phyloP scores from a whole-genome alignment of 768 basidiomycete genomes.

The Coprinopsis marcescibilis region DNA sequence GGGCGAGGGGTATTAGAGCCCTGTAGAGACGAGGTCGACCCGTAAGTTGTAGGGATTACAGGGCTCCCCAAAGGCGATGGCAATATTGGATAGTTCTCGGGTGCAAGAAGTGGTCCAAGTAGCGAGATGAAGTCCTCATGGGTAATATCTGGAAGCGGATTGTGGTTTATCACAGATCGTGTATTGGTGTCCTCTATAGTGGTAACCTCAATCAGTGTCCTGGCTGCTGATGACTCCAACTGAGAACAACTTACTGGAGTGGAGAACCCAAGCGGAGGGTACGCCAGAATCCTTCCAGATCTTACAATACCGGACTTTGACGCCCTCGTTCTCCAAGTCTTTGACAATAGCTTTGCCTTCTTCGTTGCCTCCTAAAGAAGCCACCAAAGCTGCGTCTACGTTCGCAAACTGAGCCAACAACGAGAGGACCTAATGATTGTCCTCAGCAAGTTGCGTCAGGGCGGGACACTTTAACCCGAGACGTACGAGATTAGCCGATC shows the following conservation, averaged over 20 bases:
- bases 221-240: slow-evolving; percentile 1
- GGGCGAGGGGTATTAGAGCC: slow-evolving; percentile 30
- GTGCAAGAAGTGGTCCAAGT: slow-evolving; percentile 74
- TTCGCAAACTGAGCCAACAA: slow-evolving; percentile 65
- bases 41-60: slow-evolving; percentile 21
- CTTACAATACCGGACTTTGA: slow-evolving; percentile 70
- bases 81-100: slow-evolving; percentile 62
- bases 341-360: slow-evolving; percentile 60
- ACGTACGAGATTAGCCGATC: slow-evolving; percentile 56
- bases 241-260: slow-evolving; percentile 45
- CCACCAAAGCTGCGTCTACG: slow-evolving; percentile 65
- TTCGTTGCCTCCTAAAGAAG: slow-evolving; percentile 65
- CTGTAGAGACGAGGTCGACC: slow-evolving; percentile 30
- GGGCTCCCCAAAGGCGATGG: slow-evolving; percentile 23
- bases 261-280: slow-evolving; percentile 77
- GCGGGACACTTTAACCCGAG: background rate
- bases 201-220: slow-evolving; percentile 2
- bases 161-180: slow-evolving; percentile 78
- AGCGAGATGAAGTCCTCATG: slow-evolving; percentile 83
- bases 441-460: background rate
- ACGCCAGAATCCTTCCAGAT: slow-evolving; percentile 67
- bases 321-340: slow-evolving; percentile 61
- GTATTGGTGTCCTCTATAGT: slow-evolving; percentile 47
- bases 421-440: slow-evolving; percentile 49
- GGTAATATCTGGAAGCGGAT: slow-evolving; percentile 79